Base-by-base conservation (phyloP, 2,329 filamentous ascomycete species). In the Exophiala viscosa region DNA sequence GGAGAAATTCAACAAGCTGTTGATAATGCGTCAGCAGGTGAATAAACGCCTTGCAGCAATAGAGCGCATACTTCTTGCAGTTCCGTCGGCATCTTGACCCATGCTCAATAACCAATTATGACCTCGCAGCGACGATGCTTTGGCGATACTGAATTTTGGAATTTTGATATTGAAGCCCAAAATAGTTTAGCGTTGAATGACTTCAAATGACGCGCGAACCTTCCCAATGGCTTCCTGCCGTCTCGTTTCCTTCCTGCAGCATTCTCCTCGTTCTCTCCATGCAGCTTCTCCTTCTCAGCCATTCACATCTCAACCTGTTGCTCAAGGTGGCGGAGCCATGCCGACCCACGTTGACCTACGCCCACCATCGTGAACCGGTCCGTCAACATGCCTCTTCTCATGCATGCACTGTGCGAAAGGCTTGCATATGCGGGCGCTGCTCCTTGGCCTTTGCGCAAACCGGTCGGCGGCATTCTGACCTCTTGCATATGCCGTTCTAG, bases 1-100 rank as follows among this genome's bases (percentile, higher is more conserved):
- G 87, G 54, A 97, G 87, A 72, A 97, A 96, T 69, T 90, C 90
- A 57, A 96, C 90, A 48, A 96, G 83, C 89, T 95, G 62, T 43
- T 55, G 31, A 31, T 35, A 14, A 7, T 34, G 20, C 43, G 41
- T 14, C 13, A 13, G n/a, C 28, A n/a, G 33, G 3, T 14, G 13
- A 10, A 1, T 15, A 20, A n/a, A 3, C 2, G 17, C 8, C n/a
- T 31, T 41, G 10, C 9, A 18, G 4, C 9, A 28, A 36, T 7
- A 23, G 5, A 17, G 6, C n/a, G 56, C 67, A 38, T 74, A 88
- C 87, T 73, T 90, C 86, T 74, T 90, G 86, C 40, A 90, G 70
- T 74, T 90, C 86, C 39, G 85, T 85, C 48, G 86, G 81, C 87
- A 91, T 90, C 31, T 90, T 28, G 2, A 28, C 23, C 23, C 23